These are phyloP conservation scores for Claviceps paspali DNA, from an alignment of 2,329 filamentous ascomycete species.

Conservation along the genomic window DNA sequence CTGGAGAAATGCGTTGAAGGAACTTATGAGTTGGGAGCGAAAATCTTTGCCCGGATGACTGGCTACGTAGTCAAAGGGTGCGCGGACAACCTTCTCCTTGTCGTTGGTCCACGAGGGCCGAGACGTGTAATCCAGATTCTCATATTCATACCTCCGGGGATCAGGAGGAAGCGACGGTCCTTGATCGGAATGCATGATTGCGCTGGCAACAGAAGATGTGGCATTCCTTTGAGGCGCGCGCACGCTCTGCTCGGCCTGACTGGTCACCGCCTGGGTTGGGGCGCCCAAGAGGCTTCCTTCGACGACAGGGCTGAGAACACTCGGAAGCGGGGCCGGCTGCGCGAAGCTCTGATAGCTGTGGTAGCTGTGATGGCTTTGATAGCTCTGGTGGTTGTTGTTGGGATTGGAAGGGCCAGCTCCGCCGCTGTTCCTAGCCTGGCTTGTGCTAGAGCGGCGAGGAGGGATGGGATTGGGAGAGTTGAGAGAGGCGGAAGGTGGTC, in stretches of 20 bases:
- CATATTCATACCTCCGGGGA: slow-evolving; percentile 35
- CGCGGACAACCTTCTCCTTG: slow-evolving; percentile 64
- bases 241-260: neutral
- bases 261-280: slow-evolving; percentile 13
- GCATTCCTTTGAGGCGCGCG: neutral
- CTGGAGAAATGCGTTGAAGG: slow-evolving; percentile 68
- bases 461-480: slow-evolving; percentile 33
- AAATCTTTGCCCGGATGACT: slow-evolving; percentile 75
- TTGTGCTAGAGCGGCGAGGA: slow-evolving; percentile 48
- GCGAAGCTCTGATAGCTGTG: slow-evolving; percentile 5
- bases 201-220: slow-evolving; percentile 1
- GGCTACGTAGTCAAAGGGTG: slow-evolving; percentile 68
- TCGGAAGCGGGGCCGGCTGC: slow-evolving; percentile 8
- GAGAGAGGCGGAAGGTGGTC: neutral
- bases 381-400: neutral
- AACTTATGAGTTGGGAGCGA: slow-evolving; percentile 60
- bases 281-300: slow-evolving; percentile 47
- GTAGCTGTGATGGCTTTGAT: neutral
- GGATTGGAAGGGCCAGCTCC: neutral
- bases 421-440: slow-evolving; percentile 10
- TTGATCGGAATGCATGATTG: slow-evolving; percentile 17
- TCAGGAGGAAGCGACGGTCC: slow-evolving; percentile 27
- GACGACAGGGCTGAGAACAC: slow-evolving; percentile 34
- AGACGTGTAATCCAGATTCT: slow-evolving; percentile 37
- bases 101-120: slow-evolving; percentile 49